Base-by-base conservation (phyloP, 805 yeast genomes). In the Hanseniaspora nectarophila region DNA sequence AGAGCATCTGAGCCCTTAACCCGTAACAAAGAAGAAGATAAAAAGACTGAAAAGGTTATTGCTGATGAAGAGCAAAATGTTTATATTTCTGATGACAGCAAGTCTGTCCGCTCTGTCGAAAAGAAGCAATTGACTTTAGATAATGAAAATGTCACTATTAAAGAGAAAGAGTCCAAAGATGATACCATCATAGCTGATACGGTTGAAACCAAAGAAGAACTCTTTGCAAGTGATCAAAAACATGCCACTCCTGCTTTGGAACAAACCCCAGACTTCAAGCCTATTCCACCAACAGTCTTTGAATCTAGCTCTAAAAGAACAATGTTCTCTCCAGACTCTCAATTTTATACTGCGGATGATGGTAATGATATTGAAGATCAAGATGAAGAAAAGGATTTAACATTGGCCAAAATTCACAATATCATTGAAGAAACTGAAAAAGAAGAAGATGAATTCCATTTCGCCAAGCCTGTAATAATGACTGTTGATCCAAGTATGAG, bases 301-400 rank as follows among this genome's bases (percentile, higher is more conserved):
- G 45, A 21, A 5, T 26, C 34, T 5, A 31, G 35, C 5, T 42
- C 50, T 9, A 35, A 13, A 15, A 35, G 8, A 8, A 33, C 44
- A 7, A 39, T 44, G 10, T 18, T 46, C 20, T 46, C 51, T 18
- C 16, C 15, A 4, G 38, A 46, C 5, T 46, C 51, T 31, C 29
- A 29, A 1, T 46, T 46, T 21, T 38, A 37, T 12, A 46, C 51
- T 3, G 51, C 51, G 1, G 38, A 46, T 38, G 51, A 46, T 29
- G 51, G 34, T 5, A 24, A 45, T 6, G 31, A 16, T 29, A 8
- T 28, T 5, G 44, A 40, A 16, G 23, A 24, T 23, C 5, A 24
- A 6, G 20, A 40, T 12, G 32, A 40, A 5, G 32, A 40, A 9
- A 40, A 40, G 10, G 33, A 26, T 16, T 13, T 20, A 8, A 28